Evolutionary conservation across 371 early-diverging fungal genomes (phyloP).

Genomic region (Saksenaea vasiformis): DNA sequence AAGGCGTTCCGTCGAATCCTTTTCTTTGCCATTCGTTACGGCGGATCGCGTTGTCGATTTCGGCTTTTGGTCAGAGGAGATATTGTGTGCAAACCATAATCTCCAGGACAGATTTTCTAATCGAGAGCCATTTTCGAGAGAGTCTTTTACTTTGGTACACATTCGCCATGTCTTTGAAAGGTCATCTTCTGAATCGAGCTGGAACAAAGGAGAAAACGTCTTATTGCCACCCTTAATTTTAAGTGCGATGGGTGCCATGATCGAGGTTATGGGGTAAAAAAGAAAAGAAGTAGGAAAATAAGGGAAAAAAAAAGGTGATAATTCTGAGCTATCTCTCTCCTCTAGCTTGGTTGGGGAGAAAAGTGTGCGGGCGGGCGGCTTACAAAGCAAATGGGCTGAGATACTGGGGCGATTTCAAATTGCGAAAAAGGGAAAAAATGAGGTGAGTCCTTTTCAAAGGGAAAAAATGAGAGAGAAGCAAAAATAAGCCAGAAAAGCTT

Average conservation of each 20-base stretch:
- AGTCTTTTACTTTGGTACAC: slow-evolving; percentile 86
- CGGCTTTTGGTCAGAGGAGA: slow-evolving; percentile 46
- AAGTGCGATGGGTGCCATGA: slow-evolving; percentile 74
- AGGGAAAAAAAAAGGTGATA: slow-evolving; percentile 1
- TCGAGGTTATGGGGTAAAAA: background rate
- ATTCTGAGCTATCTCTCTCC: background rate
- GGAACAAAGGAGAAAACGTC: slow-evolving; percentile 65
- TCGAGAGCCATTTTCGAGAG: slow-evolving; percentile 81
- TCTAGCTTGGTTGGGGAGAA: background rate
- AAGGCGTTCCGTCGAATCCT: background rate
- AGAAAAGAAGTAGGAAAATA: slow-evolving; percentile 13
- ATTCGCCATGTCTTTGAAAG: slow-evolving; percentile 80
- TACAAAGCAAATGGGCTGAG: slow-evolving; percentile 4
- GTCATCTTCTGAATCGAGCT: slow-evolving; percentile 69
- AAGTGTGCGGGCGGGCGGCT: background rate
- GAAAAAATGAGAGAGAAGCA: background rate
- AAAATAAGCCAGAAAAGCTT: background rate
- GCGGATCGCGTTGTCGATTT: slow-evolving; percentile 24
- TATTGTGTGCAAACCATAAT: slow-evolving; percentile 78
- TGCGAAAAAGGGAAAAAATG: slow-evolving; percentile 3
- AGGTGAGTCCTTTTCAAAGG: background rate
- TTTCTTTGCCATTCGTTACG: slow-evolving; percentile 17
- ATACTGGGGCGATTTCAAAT: slow-evolving; percentile 2
- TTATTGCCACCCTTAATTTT: slow-evolving; percentile 70
- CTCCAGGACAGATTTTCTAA: slow-evolving; percentile 90